Base-by-base conservation (phyloP, 345 rosid species). In the Lepidium sativum region DNA sequence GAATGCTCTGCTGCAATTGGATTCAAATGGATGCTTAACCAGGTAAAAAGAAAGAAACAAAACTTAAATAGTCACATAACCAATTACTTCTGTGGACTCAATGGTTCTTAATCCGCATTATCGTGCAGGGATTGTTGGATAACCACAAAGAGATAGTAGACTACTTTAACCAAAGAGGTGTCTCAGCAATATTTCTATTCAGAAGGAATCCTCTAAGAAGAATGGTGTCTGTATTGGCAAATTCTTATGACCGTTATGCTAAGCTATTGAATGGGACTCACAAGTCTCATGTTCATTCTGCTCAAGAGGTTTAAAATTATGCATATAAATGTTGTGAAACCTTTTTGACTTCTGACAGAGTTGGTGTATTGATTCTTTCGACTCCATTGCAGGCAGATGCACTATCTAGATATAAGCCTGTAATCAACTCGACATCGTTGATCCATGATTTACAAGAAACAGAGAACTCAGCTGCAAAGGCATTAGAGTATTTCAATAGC, bases 1-100 rank as follows among this genome's bases (percentile, higher is more conserved):
- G 92, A 88, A 56, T 94, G 99, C 73, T 88, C 99, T 29, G 97
- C 92, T 5, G 96, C 99, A 0, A 79, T 86, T 75, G 99, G 99
- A 75, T 90, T 90, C 83, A 94, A 94, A 81, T 94, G 99, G 99
- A 90, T 94, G 97, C 87, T 94, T 64, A 94, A 94, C 80, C 97
- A 94, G 89, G 98, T 89, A 79, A 3, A 6, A 20, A 9, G 6
- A 53, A 25, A 6, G 5, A 31, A 4, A 13, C 12, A 35, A 1
- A 32, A 1, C 21, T 45, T 44, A 20, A 43, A 12, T 25, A 0
- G 8, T 16, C 18, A 7, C 14, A 0, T 16, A 3, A 34, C 25
- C 54, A 35, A 0, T 12, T 5, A 16, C n/a, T 49, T 39, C 0
- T 2, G 7, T 27, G 3, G 50, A 9, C 15, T 58, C n/a, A 27